A percentile compares a stretch with the other conserved stretches of the same genome.
Conservation (phyloP, 2,329 filamentous ascomycete species). For the Fusarium ambrosium region DNA sequence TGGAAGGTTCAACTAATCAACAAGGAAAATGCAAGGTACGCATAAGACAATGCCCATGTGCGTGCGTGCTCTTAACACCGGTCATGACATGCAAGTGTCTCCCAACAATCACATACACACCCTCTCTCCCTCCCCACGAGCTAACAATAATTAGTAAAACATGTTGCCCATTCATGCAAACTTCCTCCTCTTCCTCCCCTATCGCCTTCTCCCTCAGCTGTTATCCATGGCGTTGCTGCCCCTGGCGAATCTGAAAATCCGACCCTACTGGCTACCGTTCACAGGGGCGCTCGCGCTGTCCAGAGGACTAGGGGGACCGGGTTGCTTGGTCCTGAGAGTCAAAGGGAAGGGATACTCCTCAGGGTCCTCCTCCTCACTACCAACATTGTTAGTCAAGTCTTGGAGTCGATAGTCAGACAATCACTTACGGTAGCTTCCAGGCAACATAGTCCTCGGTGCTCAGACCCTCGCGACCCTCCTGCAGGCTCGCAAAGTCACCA, state of each 20-base stretch:
- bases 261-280: slow-evolving; percentile 43
- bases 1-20: slow-evolving; percentile 30
- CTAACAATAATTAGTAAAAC: slow-evolving; percentile 36
- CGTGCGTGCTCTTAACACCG: slow-evolving; percentile 33
- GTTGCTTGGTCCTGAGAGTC: slow-evolving; percentile 68
- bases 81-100: slow-evolving; percentile 41
- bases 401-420: not conserved
- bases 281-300: slow-evolving; percentile 37
- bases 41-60: slow-evolving; percentile 35
- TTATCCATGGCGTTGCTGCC: not conserved
- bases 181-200: slow-evolving; percentile 20
- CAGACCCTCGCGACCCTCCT: slow-evolving; percentile 92
- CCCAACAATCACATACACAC: slow-evolving; percentile 11
- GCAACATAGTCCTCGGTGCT: slow-evolving; percentile 98
- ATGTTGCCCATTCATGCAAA: slow-evolving; percentile 27
- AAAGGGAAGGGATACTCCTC: slow-evolving; percentile 76
- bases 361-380: slow-evolving; percentile 91
- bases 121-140: slow-evolving; percentile 4
- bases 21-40: slow-evolving; percentile 35
- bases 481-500: slow-evolving; percentile 95
- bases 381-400: slow-evolving; percentile 32
- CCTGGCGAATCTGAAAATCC: slow-evolving; percentile 11
- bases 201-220: not conserved
- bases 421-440: slow-evolving; percentile 96
- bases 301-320: slow-evolving; percentile 45